Conservation (phyloP, 2,329 filamentous ascomycete species). For the Colletotrichum neosansevieriae region DNA sequence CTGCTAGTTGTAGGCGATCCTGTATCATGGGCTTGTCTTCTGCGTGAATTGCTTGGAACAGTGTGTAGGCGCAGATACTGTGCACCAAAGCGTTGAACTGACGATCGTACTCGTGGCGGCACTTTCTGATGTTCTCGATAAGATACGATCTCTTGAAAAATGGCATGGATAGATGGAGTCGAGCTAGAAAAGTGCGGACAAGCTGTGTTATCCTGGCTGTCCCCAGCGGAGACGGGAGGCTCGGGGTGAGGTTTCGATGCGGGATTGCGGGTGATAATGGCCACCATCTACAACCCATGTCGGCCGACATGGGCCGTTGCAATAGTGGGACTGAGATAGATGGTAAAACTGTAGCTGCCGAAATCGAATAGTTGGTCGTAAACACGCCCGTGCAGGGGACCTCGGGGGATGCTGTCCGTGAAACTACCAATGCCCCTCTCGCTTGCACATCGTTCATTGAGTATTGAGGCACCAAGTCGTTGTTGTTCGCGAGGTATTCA, state of each 20-base stretch:
- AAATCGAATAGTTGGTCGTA: no score
- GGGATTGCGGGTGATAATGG: neutral
- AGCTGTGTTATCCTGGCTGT: neutral
- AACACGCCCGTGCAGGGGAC: no score
- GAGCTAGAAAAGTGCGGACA: neutral
- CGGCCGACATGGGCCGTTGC: neutral
- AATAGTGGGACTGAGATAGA: neutral
- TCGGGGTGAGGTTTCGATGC: neutral
- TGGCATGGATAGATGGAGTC: neutral
- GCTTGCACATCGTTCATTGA: no score
- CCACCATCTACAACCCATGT: neutral
- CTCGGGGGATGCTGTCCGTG: no score
- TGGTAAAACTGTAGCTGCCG: neutral
- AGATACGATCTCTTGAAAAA: constrained; percentile 10
- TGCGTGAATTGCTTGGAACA: constrained; percentile 7
- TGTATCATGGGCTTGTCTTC: constrained; percentile 1
- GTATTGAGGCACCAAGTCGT: no score
- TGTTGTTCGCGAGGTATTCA: no score
- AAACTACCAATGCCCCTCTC: no score
- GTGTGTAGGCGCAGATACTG: constrained; percentile 11
- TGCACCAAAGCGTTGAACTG: constrained; percentile 7
- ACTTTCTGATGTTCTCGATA: neutral
- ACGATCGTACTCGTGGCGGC: constrained; percentile 1
- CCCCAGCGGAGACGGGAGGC: rapidly evolving
- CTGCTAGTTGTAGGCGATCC: neutral